Evolutionary conservation across 2,329 filamentous ascomycete genomes (phyloP), one percentile per base, ranked within the genome.

Genomic region (Aspergillus phoenicis): DNA sequence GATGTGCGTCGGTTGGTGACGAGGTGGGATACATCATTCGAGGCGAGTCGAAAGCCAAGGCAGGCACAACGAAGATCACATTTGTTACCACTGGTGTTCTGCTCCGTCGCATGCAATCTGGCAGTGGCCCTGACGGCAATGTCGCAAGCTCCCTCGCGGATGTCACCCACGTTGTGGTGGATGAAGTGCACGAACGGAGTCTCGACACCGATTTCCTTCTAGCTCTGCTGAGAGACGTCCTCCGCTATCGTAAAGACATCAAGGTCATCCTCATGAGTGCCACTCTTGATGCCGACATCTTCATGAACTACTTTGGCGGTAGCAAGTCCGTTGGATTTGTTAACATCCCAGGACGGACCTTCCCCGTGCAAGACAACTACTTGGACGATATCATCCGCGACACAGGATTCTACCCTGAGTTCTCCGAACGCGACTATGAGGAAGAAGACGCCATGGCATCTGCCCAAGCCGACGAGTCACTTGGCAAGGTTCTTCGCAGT

Each of bases 1-100:
- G 95, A 62, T 96, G 92, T 74, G 87, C 85, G 8, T 81, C 79
- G 36, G 89, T 97, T 10, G 94, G 95, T 4, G 88, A 91, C 52
- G 94, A 98, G 75, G 88, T 98, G 38, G 94, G 94, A 5, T 98
- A 96, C 73, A 86, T 89, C 6, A 97, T 99, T 68, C 88, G 94
- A 63, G 94, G 94, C 65, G 94, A 98, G 74, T 94, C 90, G 36
- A 93, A 90, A 69, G 83, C 87, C 43, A 89, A 86, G 61, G 79
- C 79, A 15, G 85, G 85, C 4, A 82, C 86, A 48, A 98, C 95
- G 0, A 94, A 90, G 76, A 96, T 98, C 70, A 97, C 91, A 0
- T 98, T 98, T 73, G 91, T 97, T 63, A 99, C 94, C 0, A 97
- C 94, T 8, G 94, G 94, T 86, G 93, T 99, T 2, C 81, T 99